Base-by-base conservation (phyloP, 768 basidiomycete genomes). In the Trametes cinnabarina region DNA sequence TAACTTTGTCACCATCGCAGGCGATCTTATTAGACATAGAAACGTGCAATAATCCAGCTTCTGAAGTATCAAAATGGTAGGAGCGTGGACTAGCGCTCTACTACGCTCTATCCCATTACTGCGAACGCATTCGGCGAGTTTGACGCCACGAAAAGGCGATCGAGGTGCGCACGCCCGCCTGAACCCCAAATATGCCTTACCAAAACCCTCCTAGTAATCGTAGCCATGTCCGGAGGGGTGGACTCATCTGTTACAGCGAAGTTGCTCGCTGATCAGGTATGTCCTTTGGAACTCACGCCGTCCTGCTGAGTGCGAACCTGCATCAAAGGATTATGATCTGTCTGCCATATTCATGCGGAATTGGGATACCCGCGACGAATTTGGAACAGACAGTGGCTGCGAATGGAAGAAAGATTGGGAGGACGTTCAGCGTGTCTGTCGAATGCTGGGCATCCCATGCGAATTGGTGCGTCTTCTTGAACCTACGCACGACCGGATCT, bases 321-420 rank as follows among this genome's bases (percentile, higher is more conserved):
- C 3, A 19, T 25, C 22, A 9, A 59, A 93, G 88, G 87, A 89
- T 59, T 89, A 85, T 62, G 85, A 94, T 66, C 77, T 96, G 2
- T 88, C 89, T 39, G 92, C 92, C 4, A 81, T 97, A 1, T 98
- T 88, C 71, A 98, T 98, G 95, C 83, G 92, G 20, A 98, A 98
- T 58, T 98, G 95, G 95, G 90, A 93, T 65, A 88, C 87, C 2
- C 79, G 87, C 39, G 90, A 94, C 66, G 92, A 94, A 72, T 83
- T 79, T 23, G 87, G 83, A 17, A 81, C 85, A 0, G 90, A 90
- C 66, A 78, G 76, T n/a, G 89, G 90, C 3, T 98, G 95, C 65
- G 92, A 94, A 70, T 98, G 95, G 95, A 88, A 98, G 73, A 88
- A 85, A 58, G 95, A 98, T 66, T 97, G 90, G 90, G 83, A 88